Conservation (phyloP, 306 rosid genomes). For the Acmispon strigosus region DNA sequence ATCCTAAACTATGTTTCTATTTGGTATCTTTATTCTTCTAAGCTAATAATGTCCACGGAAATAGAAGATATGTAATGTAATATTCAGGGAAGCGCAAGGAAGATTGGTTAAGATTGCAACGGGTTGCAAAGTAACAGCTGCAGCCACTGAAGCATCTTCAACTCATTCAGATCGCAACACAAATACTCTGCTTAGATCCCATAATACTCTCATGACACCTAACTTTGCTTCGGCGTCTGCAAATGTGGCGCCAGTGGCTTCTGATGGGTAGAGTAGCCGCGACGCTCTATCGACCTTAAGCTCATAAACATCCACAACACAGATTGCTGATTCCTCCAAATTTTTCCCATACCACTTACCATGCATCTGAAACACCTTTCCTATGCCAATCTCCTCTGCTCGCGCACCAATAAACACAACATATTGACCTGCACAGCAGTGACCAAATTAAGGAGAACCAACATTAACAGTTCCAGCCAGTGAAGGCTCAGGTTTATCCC, state of each 20-base stretch:
- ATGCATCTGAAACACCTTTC: slow-evolving; percentile 55
- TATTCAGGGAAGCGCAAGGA: neutral
- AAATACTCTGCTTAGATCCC: slow-evolving; percentile 58
- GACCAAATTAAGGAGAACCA: slow-evolving; percentile 37
- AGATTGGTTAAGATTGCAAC: neutral
- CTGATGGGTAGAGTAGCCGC: slow-evolving; percentile 58
- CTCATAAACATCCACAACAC: slow-evolving; percentile 62
- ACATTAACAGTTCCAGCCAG: slow-evolving; percentile 23
- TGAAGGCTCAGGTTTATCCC: slow-evolving; percentile 25
- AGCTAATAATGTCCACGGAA: neutral
- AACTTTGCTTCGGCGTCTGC: slow-evolving; percentile 61
- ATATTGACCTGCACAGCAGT: slow-evolving; percentile 48
- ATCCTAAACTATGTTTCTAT: neutral
- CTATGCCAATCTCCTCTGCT: slow-evolving; percentile 70
- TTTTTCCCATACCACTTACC: slow-evolving; percentile 67
- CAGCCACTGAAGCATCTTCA: slow-evolving; percentile 14
- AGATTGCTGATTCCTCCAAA: slow-evolving; percentile 47
- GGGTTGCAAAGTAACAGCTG: neutral
- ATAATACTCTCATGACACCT: slow-evolving; percentile 72
- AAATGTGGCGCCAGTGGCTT: slow-evolving; percentile 57
- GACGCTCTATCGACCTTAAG: slow-evolving; percentile 49
- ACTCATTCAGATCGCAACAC: slow-evolving; percentile 29
- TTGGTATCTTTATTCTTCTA: neutral
- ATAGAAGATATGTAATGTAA: neutral
- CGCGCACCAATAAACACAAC: slow-evolving; percentile 40